Base-by-base conservation (phyloP, 2,329 filamentous ascomycete species). In the Neofusicoccum ribis region DNA sequence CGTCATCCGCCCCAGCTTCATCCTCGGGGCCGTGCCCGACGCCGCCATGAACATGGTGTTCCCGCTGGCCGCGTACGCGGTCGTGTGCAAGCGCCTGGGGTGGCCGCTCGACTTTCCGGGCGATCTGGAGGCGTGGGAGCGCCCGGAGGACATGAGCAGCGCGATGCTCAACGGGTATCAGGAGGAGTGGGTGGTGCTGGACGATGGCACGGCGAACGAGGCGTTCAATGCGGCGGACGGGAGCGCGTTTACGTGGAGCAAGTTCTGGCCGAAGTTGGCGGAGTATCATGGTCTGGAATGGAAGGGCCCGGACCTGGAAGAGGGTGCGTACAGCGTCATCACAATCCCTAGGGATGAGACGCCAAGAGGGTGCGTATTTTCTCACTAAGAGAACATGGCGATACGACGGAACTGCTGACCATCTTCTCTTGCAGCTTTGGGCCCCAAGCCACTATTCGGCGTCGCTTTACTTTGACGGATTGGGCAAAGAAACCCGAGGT, bases 141-240 rank as follows among this genome's bases (percentile, higher is more conserved):
- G 69, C 2, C 72, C 76, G n/a, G 70, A 76, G 8, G 77, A 78
- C 43, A 76, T 82, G 66, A 81, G 77, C 47, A 80, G 76, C 2
- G 82, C 81, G 5, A 75, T 76, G 70, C 70, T 86, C 68, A 85
- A 83, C 44, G 80, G 77, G 0, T 82, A 83, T 65, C 76, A 85
- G 31, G 76, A 74, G 15, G 82, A 84, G 70, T 86, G 82, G 82
- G 79, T 79, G 0, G 81, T 80, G 0, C 70, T 86, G 20, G 79
- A 75, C 1, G 75, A 77, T 0, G 71, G 71, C 4, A 77, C 79
- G 8, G 72, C 69, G 60, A 78, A 84, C 66, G 71, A 85, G 69
- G 79, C 76, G 15, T 85, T 85, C 72, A 86, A 86, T 66, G 78
- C 79, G 0, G 72, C 72, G 37, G 83, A 86, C 59, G 79, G 77